Evolutionary conservation across 2,329 filamentous ascomycete species (phyloP).

Genomic region (Stemphylium beticola): DNA sequence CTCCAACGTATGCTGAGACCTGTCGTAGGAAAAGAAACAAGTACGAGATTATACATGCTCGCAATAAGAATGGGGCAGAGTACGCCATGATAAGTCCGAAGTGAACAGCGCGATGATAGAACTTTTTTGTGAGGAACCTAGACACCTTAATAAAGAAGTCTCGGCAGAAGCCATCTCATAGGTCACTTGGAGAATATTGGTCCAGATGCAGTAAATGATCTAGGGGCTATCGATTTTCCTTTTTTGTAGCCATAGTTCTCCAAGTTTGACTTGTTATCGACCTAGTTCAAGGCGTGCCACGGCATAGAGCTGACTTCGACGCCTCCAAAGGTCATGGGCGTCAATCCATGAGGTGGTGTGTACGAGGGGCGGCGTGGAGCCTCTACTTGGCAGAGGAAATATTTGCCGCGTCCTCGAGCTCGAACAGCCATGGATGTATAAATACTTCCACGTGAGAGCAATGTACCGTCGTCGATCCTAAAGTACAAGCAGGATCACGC

Average conservation of each 20-base stretch:
- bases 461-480: constrained; percentile 14
- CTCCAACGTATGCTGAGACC: constrained; percentile 29
- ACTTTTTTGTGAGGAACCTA: constrained; percentile 29
- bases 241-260: constrained; percentile 15
- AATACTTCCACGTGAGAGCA: constrained; percentile 32
- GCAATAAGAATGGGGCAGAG: constrained; percentile 30
- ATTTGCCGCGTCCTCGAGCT: constrained; percentile 31
- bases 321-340: constrained; percentile 17
- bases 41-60: constrained; percentile 33
- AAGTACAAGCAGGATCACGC: not conserved
- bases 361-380: constrained; percentile 20
- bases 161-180: constrained; percentile 40
- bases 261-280: constrained; percentile 4
- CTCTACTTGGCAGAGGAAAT: constrained; percentile 21
- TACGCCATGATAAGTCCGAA: constrained; percentile 32
- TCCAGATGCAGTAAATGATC: constrained; percentile 35
- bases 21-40: constrained; percentile 25
- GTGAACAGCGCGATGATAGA: constrained; percentile 25
- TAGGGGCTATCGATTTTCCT: constrained; percentile 41
- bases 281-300: constrained; percentile 27
- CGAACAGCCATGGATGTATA: constrained; percentile 10
- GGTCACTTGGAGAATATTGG: constrained; percentile 26
- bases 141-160: constrained; percentile 40
- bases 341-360: constrained; percentile 19
- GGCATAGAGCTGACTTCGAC: constrained; percentile 12